Conservation (phyloP, 2,329 filamentous ascomycete species). For the Fusarium sterilihyphosum region DNA sequence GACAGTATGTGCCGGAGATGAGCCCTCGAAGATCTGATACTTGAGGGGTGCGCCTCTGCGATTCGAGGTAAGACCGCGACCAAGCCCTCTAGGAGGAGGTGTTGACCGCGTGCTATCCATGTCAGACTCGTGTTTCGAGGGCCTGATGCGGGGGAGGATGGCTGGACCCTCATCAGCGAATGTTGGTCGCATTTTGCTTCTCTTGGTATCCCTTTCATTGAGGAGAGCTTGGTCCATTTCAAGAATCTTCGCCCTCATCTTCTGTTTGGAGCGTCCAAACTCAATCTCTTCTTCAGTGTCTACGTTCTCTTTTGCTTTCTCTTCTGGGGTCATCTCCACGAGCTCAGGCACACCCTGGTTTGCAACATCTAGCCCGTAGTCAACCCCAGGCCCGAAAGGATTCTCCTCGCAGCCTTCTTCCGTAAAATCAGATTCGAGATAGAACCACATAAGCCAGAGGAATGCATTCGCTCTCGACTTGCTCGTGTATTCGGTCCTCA, state of each 20-base stretch:
- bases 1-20: constrained; percentile 65
- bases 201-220: constrained; percentile 68
- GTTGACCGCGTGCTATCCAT: constrained; percentile 58
- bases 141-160: constrained; percentile 70
- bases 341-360: constrained; percentile 77
- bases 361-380: constrained; percentile 70
- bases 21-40: constrained; percentile 69
- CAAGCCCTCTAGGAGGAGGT: constrained; percentile 51
- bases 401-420: constrained; percentile 89
- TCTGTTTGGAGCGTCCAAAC: constrained; percentile 78
- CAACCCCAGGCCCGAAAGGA: constrained; percentile 81
- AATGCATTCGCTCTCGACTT: constrained; percentile 86
- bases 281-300: constrained; percentile 75
- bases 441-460: constrained; percentile 99
- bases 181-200: constrained; percentile 55
- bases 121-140: constrained; percentile 67
- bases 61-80: constrained; percentile 40
- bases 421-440: constrained; percentile 94
- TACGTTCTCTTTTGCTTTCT: constrained; percentile 76
- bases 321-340: constrained; percentile 70
- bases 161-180: constrained; percentile 64
- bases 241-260: constrained; percentile 78
- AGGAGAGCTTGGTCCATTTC: constrained; percentile 78
- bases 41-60: constrained; percentile 63
- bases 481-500: constrained; percentile 86